Base-by-base conservation (phyloP, 1,284 basidiomycete species). In the Ceratobasidium sp. region DNA sequence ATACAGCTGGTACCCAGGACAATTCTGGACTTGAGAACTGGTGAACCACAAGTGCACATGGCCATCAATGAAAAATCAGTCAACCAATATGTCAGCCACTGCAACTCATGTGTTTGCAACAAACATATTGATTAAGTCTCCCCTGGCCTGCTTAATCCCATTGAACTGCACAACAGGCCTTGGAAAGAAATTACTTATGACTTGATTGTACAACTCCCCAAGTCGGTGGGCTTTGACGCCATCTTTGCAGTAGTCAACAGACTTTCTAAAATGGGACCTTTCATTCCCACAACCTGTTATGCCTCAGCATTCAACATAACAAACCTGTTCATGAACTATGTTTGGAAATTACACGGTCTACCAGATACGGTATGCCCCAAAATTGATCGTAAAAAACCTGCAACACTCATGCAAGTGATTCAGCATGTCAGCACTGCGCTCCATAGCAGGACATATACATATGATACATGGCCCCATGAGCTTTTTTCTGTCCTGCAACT, bases 271-370 rank as follows among this genome's bases (percentile, higher is more conserved):
- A 64, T 64, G 58, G 77, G 76, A 0, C 67, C 80, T 46, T 80
- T 83, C 68, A 80, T 81, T 20, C 79, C 82, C 0, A 64, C 66
- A 23, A 23, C 15, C 9, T 53, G 23, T 53, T 13, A 20, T 26
- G 49, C 53, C 9, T 23, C 49, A 6, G 49, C 53, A 42, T 18
- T 55, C 3, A 28, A 70, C 13, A 55, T 70, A 13, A 51, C 68
- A 40, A 61, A 72, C 20, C 26, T 72, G 13, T 72, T 61, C 56
- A 20, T 72, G 2, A 61, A 26, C 9, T 28, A 72, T 28, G 23
- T 72, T 7, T 72, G 70, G 70, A 61, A 72, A 61, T 26, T 61
- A 28, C 70, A 72, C 44, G 70, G 70, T 12, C 23, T 61, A 26
- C 70, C 56, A 33, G 33, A 33, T 33, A 33, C 33, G 33, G 33